These are phyloP conservation scores for Colletotrichum phormii DNA, from an alignment of 2,329 filamentous ascomycete genomes.

Conservation along the genomic window DNA sequence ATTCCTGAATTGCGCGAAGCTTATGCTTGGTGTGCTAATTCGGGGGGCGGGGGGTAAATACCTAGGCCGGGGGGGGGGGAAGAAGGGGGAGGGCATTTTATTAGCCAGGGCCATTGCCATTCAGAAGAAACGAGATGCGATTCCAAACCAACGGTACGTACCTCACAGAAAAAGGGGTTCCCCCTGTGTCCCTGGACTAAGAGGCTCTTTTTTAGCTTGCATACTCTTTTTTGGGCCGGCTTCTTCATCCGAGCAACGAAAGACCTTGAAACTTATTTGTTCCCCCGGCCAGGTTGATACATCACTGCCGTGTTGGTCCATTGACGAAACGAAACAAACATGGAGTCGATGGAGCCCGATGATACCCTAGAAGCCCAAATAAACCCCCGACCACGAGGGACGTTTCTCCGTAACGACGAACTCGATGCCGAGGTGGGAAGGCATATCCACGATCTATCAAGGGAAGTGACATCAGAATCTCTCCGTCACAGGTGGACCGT, in stretches of 20 bases:
- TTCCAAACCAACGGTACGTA: constrained; percentile 18
- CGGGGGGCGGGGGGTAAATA: background rate
- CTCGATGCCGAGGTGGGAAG: background rate
- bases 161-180: background rate
- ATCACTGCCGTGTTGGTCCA: background rate
- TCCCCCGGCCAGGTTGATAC: background rate
- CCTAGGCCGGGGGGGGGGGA: background rate
- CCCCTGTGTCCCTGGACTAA: constrained; percentile 1
- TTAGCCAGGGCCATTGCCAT: background rate
- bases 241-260: constrained; percentile 14
- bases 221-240: background rate
- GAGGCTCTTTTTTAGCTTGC: background rate
- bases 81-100: background rate
- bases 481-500: constrained; percentile 12
- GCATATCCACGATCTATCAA: background rate
- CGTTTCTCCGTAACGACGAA: background rate
- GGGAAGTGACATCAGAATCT: constrained; percentile 21
- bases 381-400: background rate
- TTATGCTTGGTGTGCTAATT: constrained; percentile 11
- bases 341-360: constrained; percentile 19
- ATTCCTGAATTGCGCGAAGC: background rate
- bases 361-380: background rate
- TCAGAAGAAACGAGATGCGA: background rate
- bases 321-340: background rate
- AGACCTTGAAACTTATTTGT: constrained; percentile 5